These are phyloP conservation scores for Tolypocladium tropicale DNA, from an alignment of 2,329 filamentous ascomycete species.

Conservation along the genomic window DNA sequence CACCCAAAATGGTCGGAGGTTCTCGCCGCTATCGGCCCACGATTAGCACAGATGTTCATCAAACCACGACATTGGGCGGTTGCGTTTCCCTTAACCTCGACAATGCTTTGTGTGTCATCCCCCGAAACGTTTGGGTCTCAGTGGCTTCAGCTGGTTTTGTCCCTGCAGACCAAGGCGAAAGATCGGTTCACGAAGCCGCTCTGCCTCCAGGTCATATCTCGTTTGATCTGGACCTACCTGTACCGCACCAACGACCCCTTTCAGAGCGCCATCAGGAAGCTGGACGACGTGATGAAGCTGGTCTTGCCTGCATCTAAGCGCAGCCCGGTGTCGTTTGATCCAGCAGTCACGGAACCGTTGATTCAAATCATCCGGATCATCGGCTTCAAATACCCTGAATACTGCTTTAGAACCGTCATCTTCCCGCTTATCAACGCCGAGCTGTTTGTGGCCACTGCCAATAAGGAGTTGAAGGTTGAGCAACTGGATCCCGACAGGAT, in stretches of 20 bases:
- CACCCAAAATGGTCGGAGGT: conserved; percentile 82
- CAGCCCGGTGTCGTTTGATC: conserved; percentile 72
- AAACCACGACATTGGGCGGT: conserved; percentile 90
- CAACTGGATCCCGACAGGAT: conserved; percentile 93
- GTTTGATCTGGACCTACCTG: conserved; percentile 88
- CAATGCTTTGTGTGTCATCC: conserved; percentile 79
- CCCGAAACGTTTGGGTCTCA: conserved; percentile 74
- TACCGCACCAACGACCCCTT: conserved; percentile 70
- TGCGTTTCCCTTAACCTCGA: conserved; percentile 79
- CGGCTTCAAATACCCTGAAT: conserved; percentile 85
- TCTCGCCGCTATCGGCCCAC: conserved; percentile 64
- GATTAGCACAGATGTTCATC: conserved; percentile 72
- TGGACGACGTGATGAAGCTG: conserved; percentile 82
- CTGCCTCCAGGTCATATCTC: conserved; percentile 80
- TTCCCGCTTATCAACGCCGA: conserved; percentile 93
- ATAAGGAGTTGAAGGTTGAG: conserved; percentile 75
- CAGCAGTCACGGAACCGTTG: conserved; percentile 74
- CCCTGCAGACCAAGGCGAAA: conserved; percentile 71
- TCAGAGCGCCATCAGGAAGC: conserved; percentile 59
- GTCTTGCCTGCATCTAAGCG: conserved; percentile 73
- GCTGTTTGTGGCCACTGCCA: conserved; percentile 61
- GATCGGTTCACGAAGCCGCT: conserved; percentile 70
- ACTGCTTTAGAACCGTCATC: conserved; percentile 87
- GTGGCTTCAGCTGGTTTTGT: conserved; percentile 74
- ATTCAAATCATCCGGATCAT: conserved; percentile 93